Percentiles rank a stretch among this genome's conserved stretches.
Evolutionary conservation across 2,329 filamentous ascomycete species (phyloP).

Genomic region (Lojkania enalia): DNA sequence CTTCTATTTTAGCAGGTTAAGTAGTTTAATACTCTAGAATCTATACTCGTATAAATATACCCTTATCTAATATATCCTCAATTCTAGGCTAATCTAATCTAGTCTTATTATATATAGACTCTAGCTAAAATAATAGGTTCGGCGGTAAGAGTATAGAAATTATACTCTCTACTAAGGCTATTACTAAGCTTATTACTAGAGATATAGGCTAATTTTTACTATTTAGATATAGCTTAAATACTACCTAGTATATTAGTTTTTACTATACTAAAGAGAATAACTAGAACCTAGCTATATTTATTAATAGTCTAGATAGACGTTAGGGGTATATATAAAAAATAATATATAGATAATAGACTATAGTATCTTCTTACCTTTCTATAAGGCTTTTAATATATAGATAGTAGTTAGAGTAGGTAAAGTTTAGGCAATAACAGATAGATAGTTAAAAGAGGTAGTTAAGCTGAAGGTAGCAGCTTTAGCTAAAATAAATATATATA

Average conservation of each 20-base stretch:
- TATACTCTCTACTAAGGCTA: constrained; percentile 16
- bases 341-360: constrained; percentile 5
- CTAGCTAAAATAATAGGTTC: constrained; percentile 17
- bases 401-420: constrained; percentile 8
- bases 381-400: constrained; percentile 1
- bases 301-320: constrained; percentile 16
- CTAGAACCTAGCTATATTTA: constrained; percentile 15
- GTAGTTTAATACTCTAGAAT: constrained; percentile 15
- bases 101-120: constrained; percentile 18
- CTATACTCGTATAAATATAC: constrained; percentile 20
- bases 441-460: constrained; percentile 4
- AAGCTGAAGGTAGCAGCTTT: constrained; percentile 4
- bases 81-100: constrained; percentile 19
- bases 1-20: constrained; percentile 18
- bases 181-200: constrained; percentile 16
- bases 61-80: constrained; percentile 18
- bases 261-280: constrained; percentile 14
- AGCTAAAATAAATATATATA: neutral
- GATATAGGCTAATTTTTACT: constrained; percentile 16
- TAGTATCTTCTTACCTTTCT: constrained; percentile 3
- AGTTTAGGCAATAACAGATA: constrained; percentile 1
- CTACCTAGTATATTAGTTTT: constrained; percentile 16
- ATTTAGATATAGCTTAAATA: constrained; percentile 14
- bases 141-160: constrained; percentile 17
- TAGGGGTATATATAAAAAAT: constrained; percentile 9